phyloP scores from a whole-genome alignment of 345 rosid genomes.

The Gossypium mustelinum region DNA sequence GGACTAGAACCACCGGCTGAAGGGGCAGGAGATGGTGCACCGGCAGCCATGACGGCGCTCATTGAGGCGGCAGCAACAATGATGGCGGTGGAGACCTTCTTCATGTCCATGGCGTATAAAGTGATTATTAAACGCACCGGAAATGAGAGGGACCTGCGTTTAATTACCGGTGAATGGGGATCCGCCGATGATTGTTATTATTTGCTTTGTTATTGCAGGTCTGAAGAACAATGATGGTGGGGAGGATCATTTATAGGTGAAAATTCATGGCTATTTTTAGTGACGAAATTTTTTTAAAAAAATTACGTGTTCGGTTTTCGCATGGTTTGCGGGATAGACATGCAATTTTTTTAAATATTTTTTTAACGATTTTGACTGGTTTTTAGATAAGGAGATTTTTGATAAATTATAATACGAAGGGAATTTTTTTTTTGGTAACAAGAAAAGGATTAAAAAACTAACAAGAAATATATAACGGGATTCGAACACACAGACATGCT shows the following conservation, averaged over 20 bases:
- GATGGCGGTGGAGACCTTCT: slow-evolving; percentile 59
- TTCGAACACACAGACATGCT: no score
- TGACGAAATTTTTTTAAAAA: neutral
- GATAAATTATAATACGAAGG: fast-evolving
- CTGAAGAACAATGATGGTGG: neutral
- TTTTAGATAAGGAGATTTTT: neutral
- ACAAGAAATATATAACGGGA: no score
- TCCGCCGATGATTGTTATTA: neutral
- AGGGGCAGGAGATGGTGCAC: slow-evolving; percentile 8
- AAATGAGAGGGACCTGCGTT: slow-evolving; percentile 2
- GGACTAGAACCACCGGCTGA: slow-evolving; percentile 17
- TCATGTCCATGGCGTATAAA: slow-evolving; percentile 51
- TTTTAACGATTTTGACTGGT: neutral
- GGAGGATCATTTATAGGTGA: neutral
- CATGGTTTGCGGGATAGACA: neutral
- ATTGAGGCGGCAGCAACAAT: slow-evolving; percentile 52
- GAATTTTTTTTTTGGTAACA: no score
- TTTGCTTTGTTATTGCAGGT: slow-evolving; percentile 9
- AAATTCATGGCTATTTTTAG: neutral
- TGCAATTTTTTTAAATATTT: neutral
- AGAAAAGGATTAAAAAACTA: no score
- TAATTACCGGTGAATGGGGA: neutral
- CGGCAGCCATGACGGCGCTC: slow-evolving; percentile 46
- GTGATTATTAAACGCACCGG: neutral
- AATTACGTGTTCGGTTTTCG: slow-evolving; percentile 5